Evolutionary conservation across 2,329 filamentous ascomycete genomes (phyloP).

Genomic region (Stagonosporopsis chrysanthemi): DNA sequence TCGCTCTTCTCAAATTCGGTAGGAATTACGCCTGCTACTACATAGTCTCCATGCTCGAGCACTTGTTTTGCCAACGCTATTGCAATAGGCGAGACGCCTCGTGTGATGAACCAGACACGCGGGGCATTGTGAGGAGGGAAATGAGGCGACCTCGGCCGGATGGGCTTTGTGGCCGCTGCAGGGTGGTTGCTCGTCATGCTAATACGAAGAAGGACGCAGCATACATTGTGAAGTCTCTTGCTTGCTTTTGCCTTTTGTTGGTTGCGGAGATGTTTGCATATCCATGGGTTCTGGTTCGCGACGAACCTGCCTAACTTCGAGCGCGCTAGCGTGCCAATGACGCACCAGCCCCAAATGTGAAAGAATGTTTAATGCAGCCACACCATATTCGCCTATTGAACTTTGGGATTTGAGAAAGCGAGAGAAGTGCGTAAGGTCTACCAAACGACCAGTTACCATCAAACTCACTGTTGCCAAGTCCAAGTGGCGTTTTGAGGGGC

Average conservation of each 20-base stretch:
- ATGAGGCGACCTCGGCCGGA: constrained; percentile 53
- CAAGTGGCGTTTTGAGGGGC: background rate
- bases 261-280: constrained; percentile 1
- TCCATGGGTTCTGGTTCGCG: background rate
- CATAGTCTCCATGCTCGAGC: constrained; percentile 89
- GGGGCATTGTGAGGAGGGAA: constrained; percentile 71
- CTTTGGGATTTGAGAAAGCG: too few relatives aligned
- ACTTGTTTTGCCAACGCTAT: constrained; percentile 82
- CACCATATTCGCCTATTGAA: background rate
- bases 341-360: constrained; percentile 13
- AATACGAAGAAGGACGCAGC: background rate
- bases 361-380: background rate
- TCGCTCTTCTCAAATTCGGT: constrained; percentile 76
- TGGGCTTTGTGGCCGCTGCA: constrained; percentile 29
- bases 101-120: constrained; percentile 91
- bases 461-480: background rate
- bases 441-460: too few relatives aligned
- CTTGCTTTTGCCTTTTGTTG: background rate
- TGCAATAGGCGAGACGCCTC: constrained; percentile 82
- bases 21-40: constrained; percentile 82
- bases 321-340: constrained; percentile 17
- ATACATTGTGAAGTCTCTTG: background rate
- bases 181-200: constrained; percentile 15
- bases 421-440: background rate
- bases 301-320: constrained; percentile 21